Base-by-base conservation (phyloP, 2,329 filamentous ascomycete species). In the Chaetomium strumarium region DNA sequence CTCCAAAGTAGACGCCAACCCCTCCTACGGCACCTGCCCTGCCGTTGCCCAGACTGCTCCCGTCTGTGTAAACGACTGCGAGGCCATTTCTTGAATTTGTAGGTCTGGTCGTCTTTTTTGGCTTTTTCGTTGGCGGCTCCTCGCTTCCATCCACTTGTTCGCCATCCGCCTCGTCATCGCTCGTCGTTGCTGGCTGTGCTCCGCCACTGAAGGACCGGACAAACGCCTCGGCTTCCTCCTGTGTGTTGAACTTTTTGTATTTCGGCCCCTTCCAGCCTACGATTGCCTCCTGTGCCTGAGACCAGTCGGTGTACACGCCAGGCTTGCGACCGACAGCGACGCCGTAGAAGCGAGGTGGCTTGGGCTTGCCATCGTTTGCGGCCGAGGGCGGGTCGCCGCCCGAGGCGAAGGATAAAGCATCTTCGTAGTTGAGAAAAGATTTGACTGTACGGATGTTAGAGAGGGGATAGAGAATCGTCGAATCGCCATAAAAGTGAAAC, bases 331-430 rank as follows among this genome's bases (percentile, higher is more conserved):
- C 82, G 5, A 79, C 71, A 1, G 81, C 82, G 6, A 85, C 79
- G 3, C 76, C 82, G 62, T 85, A 85, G 66, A 76, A 85, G 45
- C 72, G 74, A 46, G 72, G 64, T 42, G 75, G 70, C 54, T 73
- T 67, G 41, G 72, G 66, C 54, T 73, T 67, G 41, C 72, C 66
- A 24, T 62, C 58, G 44, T 72, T 67, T 19, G 71, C 63, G 17
- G 70, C 63, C 14, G 69, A 64, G 13, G 64, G 60, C 3, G 68
- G 68, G 52, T 78, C 76, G 59, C 77, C 78, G 43, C 88, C 87
- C 1, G 78, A 81, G 24, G 89, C 75, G 65, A 88, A 96, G 2
- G 81, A 82, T 62, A 87, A 79, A n/a, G 92, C 92, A 55, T 96
- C 90, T 57, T 84, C 78, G 53, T 78, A 73, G 0, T 79, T 82